Conservation (phyloP, 768 basidiomycete genomes). For the Rhodosporidiobolus odoratus region DNA sequence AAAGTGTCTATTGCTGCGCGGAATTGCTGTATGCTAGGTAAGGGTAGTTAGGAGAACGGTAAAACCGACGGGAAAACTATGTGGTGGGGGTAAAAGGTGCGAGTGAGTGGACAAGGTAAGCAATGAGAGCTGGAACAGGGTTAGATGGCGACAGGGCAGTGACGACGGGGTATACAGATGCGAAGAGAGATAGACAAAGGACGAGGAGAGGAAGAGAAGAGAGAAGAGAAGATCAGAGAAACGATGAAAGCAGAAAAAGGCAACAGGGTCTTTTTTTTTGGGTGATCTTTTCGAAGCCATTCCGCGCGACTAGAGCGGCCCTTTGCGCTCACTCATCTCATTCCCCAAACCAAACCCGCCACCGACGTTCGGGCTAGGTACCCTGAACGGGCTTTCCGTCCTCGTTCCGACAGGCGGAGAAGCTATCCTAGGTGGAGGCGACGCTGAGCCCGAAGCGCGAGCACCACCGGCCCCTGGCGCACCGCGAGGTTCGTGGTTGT, state of each 20-base stretch:
- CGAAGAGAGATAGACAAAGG: too few relatives aligned
- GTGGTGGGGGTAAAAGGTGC: too few relatives aligned
- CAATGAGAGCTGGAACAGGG: too few relatives aligned
- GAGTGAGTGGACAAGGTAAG: too few relatives aligned
- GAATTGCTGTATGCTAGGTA: too few relatives aligned
- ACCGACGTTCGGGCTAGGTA: not conserved
- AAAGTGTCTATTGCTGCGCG: too few relatives aligned
- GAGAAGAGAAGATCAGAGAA: not conserved
- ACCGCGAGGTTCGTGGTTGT: not conserved
- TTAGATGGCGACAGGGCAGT: too few relatives aligned
- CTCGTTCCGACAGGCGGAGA: too few relatives aligned
- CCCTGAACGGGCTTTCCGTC: not conserved
- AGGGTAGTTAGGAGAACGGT: too few relatives aligned
- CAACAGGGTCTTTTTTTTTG: not conserved
- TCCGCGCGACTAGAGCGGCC: not conserved
- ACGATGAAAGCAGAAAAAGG: not conserved
- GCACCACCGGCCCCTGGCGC: slow-evolving; percentile 8
- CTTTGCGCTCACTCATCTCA: not conserved
- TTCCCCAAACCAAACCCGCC: not conserved
- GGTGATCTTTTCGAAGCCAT: not conserved
- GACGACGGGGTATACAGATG: too few relatives aligned
- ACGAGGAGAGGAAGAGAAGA: too few relatives aligned
- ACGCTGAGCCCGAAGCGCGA: not conserved
- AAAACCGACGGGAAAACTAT: too few relatives aligned
- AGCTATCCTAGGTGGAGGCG: not conserved